Base-by-base conservation (phyloP, 2,329 filamentous ascomycete species). In the Leptodontidium sp. region DNA sequence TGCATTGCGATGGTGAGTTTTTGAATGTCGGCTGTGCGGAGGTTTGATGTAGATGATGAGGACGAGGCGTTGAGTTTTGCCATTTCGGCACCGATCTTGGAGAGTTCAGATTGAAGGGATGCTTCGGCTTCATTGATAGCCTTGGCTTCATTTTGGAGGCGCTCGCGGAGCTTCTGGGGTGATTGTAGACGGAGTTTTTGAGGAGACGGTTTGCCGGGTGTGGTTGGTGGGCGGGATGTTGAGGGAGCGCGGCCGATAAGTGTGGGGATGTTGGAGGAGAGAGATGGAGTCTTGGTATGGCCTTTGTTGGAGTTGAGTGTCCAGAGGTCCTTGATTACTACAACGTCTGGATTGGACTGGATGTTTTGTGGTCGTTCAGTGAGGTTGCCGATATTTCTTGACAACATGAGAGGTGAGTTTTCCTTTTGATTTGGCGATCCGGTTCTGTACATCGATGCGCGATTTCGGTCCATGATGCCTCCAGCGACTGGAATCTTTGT, bases 31-130 rank as follows among this genome's bases (percentile, higher is more conserved):
- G 67, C 29, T 12, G 70, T 71, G 75, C 74, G 77, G 72, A 79
- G 62, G 78, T 79, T 29, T 2, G 57, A 26, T 2, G 57, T 14
- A 11, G 57, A 43, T 14, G 55, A 14, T 7, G 55, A 40, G 75
- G 78, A 64, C 80, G 75, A 65, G 74, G 77, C 80, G 76, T 84
- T 85, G 50, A 88, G 80, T 47, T 84, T 83, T 24, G 89, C 89
- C 82, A 97, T 88, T 78, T 98, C 94, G 68, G 93, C 89, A 0
- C 92, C 88, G 74, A 98, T 95, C 72, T 91, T 91, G 62, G 88
- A 88, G 9, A 98, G 83, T 78, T 98, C 94, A 4, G 88, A 87
- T 78, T 91, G 88, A 15, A 98, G 81, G 3, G 86, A 86, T 2
- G 86, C 84, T 70, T 94, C 92, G 0, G 90, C 89, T 9, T 90